Evolutionary conservation across 1,284 basidiomycete genomes (phyloP).

Genomic region (Cutaneotrichosporon cutaneum): DNA sequence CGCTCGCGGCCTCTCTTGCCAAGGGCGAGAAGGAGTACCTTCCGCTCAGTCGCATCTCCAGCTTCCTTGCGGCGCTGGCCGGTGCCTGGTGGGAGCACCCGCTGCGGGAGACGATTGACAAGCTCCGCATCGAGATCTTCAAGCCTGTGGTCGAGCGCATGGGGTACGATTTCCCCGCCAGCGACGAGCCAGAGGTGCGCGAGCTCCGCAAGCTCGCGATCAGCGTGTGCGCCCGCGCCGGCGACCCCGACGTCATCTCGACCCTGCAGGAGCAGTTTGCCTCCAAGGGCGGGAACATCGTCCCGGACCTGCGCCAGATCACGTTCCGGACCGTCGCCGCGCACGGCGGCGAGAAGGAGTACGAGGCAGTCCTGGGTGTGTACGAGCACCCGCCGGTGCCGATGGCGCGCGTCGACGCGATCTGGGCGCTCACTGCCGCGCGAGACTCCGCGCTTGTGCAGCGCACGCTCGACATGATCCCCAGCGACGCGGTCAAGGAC

Average conservation of each 20-base stretch:
- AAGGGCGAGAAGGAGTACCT: constrained; percentile 66
- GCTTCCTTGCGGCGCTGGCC: constrained; percentile 59
- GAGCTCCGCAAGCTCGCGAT: constrained; percentile 78
- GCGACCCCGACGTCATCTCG: constrained; percentile 66
- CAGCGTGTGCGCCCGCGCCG: constrained; percentile 62
- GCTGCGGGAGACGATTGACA: constrained; percentile 63
- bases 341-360: constrained; percentile 74
- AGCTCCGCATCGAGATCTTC: constrained; percentile 70
- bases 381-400: constrained; percentile 73
- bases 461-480: constrained; percentile 62
- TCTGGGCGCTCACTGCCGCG: constrained; percentile 56
- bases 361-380: constrained; percentile 68
- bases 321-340: constrained; percentile 58
- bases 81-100: constrained; percentile 81
- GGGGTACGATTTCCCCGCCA: constrained; percentile 70
- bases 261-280: constrained; percentile 75
- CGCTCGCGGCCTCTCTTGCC: constrained; percentile 66
- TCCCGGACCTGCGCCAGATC: constrained; percentile 65
- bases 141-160: constrained; percentile 74
- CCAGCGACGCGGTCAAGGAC: constrained; percentile 57
- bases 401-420: constrained; percentile 64
- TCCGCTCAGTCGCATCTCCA: constrained; percentile 46
- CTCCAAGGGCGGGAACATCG: constrained; percentile 72
- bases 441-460: constrained; percentile 55
- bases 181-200: constrained; percentile 71